phyloP scores from a whole-genome alignment of 208 protist genomes.

The Trypanosoma cruzi region DNA sequence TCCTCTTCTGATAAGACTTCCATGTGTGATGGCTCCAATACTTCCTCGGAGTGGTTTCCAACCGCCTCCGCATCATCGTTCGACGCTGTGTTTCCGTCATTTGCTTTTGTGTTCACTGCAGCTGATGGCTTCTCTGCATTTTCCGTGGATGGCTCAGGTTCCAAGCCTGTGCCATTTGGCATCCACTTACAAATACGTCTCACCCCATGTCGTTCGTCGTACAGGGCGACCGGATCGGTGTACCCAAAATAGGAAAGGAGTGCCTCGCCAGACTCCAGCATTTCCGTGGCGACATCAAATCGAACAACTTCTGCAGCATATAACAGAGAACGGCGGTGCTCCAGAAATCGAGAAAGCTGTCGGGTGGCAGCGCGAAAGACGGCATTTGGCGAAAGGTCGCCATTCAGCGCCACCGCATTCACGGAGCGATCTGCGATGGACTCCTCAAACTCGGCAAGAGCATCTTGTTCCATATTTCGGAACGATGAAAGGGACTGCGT shows the following conservation, averaged over 20 bases:
- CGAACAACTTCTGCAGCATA: slow-evolving; percentile 62
- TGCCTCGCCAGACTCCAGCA: slow-evolving; percentile 44
- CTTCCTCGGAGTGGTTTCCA: not conserved
- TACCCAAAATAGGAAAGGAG: slow-evolving; percentile 65
- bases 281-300: slow-evolving; percentile 51
- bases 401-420: slow-evolving; percentile 53
- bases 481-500: slow-evolving; percentile 8
- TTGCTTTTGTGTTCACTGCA: not conserved
- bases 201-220: slow-evolving; percentile 45
- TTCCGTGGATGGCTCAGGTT: slow-evolving; percentile 12
- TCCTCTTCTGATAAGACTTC: slow-evolving; percentile 16
- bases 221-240: slow-evolving; percentile 66
- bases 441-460: slow-evolving; percentile 72
- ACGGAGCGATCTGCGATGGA: slow-evolving; percentile 60
- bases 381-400: slow-evolving; percentile 55
- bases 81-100: slow-evolving; percentile 18
- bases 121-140: not conserved
- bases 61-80: not conserved
- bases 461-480: slow-evolving; percentile 43
- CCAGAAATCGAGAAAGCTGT: slow-evolving; percentile 51
- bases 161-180: slow-evolving; percentile 30
- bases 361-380: slow-evolving; percentile 51
- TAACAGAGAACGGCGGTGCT: slow-evolving; percentile 80
- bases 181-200: slow-evolving; percentile 54
- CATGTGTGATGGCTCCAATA: not conserved